Percentiles rank a stretch among this genome's conserved stretches.
phyloP scores from a whole-genome alignment of 2,329 filamentous ascomycete genomes.

The Paecilomyces sp. region DNA sequence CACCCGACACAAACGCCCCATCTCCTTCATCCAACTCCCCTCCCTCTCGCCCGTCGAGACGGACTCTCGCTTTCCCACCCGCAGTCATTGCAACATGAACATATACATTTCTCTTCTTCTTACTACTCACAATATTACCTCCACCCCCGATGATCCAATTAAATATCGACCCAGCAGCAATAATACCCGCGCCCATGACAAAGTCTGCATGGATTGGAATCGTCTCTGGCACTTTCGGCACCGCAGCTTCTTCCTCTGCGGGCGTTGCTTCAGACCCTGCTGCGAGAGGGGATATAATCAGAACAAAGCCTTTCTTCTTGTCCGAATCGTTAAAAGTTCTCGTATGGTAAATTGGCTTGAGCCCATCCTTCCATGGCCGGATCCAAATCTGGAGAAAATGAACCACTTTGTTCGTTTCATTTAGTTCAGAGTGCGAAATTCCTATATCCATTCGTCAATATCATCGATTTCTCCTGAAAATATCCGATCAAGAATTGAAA shows the following conservation, averaged over 20 bases:
- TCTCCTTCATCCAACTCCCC: slow-evolving; percentile 57
- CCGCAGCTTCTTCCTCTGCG: slow-evolving; percentile 55
- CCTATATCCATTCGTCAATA: slow-evolving; percentile 27
- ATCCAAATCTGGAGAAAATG: slow-evolving; percentile 90
- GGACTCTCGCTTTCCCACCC: background rate
- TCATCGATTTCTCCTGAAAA: background rate
- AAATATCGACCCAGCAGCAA: background rate
- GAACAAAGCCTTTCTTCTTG: slow-evolving; percentile 65
- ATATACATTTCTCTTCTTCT: background rate
- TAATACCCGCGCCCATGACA: background rate
- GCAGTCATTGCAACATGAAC: background rate
- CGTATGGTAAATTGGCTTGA: slow-evolving; percentile 70
- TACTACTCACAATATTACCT: background rate
- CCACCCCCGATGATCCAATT: background rate
- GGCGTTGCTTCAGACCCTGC: slow-evolving; percentile 55
- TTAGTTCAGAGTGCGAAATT: slow-evolving; percentile 75
- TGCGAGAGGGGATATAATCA: slow-evolving; percentile 68
- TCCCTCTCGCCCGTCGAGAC: background rate
- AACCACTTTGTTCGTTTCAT: slow-evolving; percentile 59
- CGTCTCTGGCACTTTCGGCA: background rate
- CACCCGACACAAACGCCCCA: slow-evolving; percentile 65
- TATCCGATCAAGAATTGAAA: too few species aligned
- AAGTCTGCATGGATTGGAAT: background rate
- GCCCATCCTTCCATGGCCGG: slow-evolving; percentile 64
- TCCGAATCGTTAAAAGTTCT: slow-evolving; percentile 62